A percentile compares a stretch with the other conserved stretches of the same genome.
phyloP scores from a whole-genome alignment of 306 rosid genomes.

The Cyclanthera cordifolia region DNA sequence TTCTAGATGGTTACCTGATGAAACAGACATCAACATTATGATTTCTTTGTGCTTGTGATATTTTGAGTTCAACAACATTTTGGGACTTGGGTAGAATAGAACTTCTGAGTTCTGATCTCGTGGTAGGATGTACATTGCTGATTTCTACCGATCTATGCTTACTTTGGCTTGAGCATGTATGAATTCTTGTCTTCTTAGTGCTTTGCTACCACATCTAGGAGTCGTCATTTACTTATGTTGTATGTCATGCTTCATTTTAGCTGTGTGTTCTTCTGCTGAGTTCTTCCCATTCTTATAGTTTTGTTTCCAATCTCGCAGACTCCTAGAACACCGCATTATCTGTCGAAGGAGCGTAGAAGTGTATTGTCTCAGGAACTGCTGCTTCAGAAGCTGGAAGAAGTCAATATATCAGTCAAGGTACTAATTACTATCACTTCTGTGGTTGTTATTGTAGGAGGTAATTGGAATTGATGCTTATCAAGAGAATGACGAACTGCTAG shows the following conservation, averaged over 20 bases:
- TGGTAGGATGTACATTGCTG: too few relatives aligned
- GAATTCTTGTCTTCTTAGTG: background rate
- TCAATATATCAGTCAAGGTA: conserved; percentile 77
- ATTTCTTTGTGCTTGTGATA: background rate
- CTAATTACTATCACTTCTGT: background rate
- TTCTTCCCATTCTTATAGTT: conserved; percentile 1
- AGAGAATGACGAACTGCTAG: background rate
- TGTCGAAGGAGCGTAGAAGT: conserved; percentile 38
- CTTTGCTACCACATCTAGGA: background rate
- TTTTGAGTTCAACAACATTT: background rate
- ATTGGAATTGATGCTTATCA: background rate
- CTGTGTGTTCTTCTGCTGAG: background rate
- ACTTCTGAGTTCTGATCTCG: too few relatives aligned
- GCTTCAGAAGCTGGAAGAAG: conserved; percentile 70
- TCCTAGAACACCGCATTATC: conserved; percentile 35
- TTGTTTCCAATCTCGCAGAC: conserved; percentile 31
- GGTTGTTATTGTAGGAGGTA: background rate
- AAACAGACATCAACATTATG: background rate
- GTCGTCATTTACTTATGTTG: background rate
- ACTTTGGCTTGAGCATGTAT: background rate
- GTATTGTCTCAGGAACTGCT: conserved; percentile 38
- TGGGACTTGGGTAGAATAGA: too few relatives aligned
- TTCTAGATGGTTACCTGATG: background rate
- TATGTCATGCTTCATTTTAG: background rate
- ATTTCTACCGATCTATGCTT: too few relatives aligned